A percentile compares a stretch with the other conserved stretches of the same genome.
These are phyloP conservation scores for Erysimum cheiranthoides DNA, from an alignment of 345 rosid genomes.

Conservation along the genomic window DNA sequence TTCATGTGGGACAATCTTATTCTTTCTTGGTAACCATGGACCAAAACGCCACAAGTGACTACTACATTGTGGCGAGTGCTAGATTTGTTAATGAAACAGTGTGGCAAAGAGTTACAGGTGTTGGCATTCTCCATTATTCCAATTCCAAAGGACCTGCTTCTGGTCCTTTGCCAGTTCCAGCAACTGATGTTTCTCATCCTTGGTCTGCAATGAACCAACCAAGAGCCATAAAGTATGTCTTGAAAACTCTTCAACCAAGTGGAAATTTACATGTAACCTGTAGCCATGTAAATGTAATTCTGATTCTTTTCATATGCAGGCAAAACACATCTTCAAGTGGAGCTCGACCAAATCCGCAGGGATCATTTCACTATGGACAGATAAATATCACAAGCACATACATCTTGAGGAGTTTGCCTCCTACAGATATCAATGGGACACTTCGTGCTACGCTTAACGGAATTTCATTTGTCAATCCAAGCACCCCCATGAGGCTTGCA, in stretches of 20 bases:
- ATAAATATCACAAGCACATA: conserved; percentile 80
- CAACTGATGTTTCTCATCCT: conserved; percentile 72
- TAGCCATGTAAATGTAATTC: background rate
- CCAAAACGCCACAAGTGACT: conserved; percentile 85
- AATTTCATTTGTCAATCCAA: conserved; percentile 75
- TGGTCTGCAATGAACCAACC: conserved; percentile 93
- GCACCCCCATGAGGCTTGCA: conserved; percentile 78
- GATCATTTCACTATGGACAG: conserved; percentile 85
- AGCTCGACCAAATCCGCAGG: conserved; percentile 98
- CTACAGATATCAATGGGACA: conserved; percentile 61
- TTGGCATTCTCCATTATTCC: conserved; percentile 86
- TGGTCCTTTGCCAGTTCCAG: conserved; percentile 84
- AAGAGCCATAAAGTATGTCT: conserved; percentile 71
- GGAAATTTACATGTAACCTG: background rate
- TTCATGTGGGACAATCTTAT: conserved; percentile 94
- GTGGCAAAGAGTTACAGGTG: conserved; percentile 97
- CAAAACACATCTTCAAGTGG: conserved; percentile 87
- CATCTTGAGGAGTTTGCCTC: conserved; percentile 73
- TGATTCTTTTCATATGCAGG: conserved; percentile 49
- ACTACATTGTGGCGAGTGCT: conserved; percentile 96
- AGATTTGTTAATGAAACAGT: conserved; percentile 85
- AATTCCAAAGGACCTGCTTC: conserved; percentile 82
- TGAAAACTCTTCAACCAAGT: conserved; percentile 9
- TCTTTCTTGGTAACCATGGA: conserved; percentile 95
- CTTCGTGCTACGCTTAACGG: conserved; percentile 75